Percentiles rank a stretch among this genome's conserved stretches.
phyloP scores from a whole-genome alignment of 495 filamentous ascomycete genomes.

The Geopyxis carbonaria region DNA sequence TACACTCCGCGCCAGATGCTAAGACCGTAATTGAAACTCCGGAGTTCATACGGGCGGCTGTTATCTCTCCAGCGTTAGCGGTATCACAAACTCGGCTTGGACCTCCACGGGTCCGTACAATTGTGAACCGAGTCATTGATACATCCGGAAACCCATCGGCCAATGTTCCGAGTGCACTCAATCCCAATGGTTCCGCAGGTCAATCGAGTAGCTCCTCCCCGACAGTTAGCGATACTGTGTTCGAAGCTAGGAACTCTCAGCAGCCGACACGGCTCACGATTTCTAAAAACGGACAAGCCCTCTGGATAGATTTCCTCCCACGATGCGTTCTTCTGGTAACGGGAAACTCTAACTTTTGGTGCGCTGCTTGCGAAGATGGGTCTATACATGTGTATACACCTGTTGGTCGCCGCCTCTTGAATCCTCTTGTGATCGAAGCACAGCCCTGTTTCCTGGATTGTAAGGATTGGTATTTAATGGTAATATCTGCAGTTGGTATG shows the following conservation, averaged over 20 bases:
- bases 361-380: constrained; percentile 82
- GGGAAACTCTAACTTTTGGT: constrained; percentile 80
- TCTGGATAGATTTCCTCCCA: constrained; percentile 91
- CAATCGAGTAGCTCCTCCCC: constrained; percentile 30
- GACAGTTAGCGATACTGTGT: constrained; percentile 35
- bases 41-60: constrained; percentile 73
- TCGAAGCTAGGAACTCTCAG: constrained; percentile 55
- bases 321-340: constrained; percentile 67
- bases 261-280: constrained; percentile 73
- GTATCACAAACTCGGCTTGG: constrained; percentile 77
- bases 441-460: constrained; percentile 88
- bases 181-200: constrained; percentile 24
- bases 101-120: constrained; percentile 68
- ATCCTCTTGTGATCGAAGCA: constrained; percentile 69
- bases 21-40: constrained; percentile 53
- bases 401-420: constrained; percentile 71
- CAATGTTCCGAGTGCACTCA: constrained; percentile 11
- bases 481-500: constrained; percentile 72
- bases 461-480: constrained; percentile 73
- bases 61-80: constrained; percentile 59
- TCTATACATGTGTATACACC: constrained; percentile 89
- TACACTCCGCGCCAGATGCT: constrained; percentile 40
- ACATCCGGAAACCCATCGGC: constrained; percentile 24
- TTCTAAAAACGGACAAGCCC: constrained; percentile 58
- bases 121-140: constrained; percentile 54